These are phyloP conservation scores for Rhododendron kiyosumense DNA, from an alignment of 148 eudicot species.

Conservation along the genomic window DNA sequence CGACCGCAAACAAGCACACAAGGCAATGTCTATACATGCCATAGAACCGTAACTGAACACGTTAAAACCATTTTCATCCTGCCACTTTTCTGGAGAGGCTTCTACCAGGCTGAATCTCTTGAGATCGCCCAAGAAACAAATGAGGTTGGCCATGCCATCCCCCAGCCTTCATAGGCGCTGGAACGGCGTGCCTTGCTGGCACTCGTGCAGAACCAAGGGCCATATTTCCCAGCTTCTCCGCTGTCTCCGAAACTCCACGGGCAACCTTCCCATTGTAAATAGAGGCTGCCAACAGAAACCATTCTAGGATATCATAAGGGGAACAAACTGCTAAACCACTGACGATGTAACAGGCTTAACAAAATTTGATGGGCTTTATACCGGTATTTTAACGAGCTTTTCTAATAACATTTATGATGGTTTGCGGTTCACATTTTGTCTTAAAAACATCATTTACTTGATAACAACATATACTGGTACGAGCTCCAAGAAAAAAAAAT, in stretches of 20 bases:
- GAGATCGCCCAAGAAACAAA: conserved; percentile 44
- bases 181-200: conserved; percentile 41
- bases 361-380: not conserved
- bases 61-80: conserved; percentile 33
- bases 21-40: not conserved
- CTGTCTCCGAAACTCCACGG: conserved; percentile 47
- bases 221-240: conserved; percentile 64
- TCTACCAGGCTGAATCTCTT: conserved; percentile 48
- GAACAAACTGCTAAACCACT: not conserved
- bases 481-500: not conserved
- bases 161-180: conserved; percentile 86
- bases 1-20: not conserved
- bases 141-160: conserved; percentile 70
- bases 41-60: not conserved
- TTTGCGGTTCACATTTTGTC: not conserved
- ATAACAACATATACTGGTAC: not conserved
- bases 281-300: conserved; percentile 27
- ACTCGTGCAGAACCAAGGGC: conserved; percentile 40
- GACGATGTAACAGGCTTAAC: not conserved
- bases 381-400: not conserved
- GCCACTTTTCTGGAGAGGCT: conserved; percentile 58
- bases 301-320: not conserved
- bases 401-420: too few species aligned
- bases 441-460: not conserved
- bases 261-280: conserved; percentile 31